A percentile compares a stretch with the other conserved stretches of the same genome.
phyloP scores from a whole-genome alignment of 306 rosid genomes.

The Boehmeria nivea region DNA sequence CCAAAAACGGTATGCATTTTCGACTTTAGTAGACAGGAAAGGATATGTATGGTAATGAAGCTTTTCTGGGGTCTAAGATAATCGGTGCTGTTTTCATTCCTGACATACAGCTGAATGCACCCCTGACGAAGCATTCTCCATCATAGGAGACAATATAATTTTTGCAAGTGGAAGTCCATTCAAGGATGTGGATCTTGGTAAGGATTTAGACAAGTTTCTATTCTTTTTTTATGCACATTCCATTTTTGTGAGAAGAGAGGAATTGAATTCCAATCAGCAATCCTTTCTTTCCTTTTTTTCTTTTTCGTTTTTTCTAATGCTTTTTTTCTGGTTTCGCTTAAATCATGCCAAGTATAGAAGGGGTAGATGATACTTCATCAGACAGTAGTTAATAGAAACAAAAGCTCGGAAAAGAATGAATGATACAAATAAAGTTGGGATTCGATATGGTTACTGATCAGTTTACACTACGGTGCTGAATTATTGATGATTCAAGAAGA shows the following conservation, averaged over 20 bases:
- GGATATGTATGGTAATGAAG: constrained; percentile 8
- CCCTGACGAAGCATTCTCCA: constrained; percentile 86
- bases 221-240: neutral
- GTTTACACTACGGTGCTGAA: no score
- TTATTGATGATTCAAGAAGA: no score
- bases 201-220: constrained; percentile 9
- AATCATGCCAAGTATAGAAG: no score
- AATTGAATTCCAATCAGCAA: neutral
- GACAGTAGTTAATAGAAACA: no score
- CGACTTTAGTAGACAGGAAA: neutral
- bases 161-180: constrained; percentile 99
- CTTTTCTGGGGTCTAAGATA: neutral
- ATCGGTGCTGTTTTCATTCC: constrained; percentile 12
- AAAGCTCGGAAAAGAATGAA: no score
- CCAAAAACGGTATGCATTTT: constrained; percentile 61
- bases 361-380: no score
- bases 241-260: neutral
- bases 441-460: no score
- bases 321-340: no score
- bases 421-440: no score
- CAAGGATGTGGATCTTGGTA: constrained; percentile 86
- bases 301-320: no score
- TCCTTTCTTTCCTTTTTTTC: no score
- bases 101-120: constrained; percentile 84
- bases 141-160: constrained; percentile 78